These are phyloP conservation scores for Barbatosphaeria neglecta DNA, from an alignment of 495 filamentous ascomycete genomes.

Conservation along the genomic window DNA sequence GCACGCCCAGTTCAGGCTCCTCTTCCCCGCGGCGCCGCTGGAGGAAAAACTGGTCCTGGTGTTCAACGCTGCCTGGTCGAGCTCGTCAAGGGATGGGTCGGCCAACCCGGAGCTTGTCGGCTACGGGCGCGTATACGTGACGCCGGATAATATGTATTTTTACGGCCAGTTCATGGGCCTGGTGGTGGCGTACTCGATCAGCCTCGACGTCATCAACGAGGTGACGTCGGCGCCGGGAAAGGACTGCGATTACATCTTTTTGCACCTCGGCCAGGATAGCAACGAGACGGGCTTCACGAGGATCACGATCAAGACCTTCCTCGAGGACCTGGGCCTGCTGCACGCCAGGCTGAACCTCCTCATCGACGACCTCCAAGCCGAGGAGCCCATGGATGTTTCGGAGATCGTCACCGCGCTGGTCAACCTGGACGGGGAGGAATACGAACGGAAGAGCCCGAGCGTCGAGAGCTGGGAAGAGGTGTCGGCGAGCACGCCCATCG, in stretches of 20 bases:
- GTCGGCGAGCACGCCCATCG: constrained; percentile 50
- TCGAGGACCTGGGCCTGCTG: constrained; percentile 74
- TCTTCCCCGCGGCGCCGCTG: constrained; percentile 69
- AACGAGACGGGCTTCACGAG: constrained; percentile 53
- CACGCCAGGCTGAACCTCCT: constrained; percentile 75
- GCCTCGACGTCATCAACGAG: constrained; percentile 65
- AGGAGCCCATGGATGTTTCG: constrained; percentile 43
- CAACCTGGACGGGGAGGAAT: constrained; percentile 50
- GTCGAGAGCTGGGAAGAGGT: constrained; percentile 92
- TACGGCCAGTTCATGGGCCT: constrained; percentile 93
- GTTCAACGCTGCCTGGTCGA: constrained; percentile 44
- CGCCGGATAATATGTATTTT: constrained; percentile 77
- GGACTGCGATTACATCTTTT: constrained; percentile 86
- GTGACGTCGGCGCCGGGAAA: constrained; percentile 81
- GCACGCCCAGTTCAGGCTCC: constrained; percentile 81
- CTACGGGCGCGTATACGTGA: constrained; percentile 79
- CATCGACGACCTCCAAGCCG: constrained; percentile 59
- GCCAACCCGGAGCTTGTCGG: constrained; percentile 26
- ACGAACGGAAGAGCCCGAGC: constrained; percentile 52
- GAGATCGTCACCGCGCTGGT: constrained; percentile 36
- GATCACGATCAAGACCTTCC: constrained; percentile 80
- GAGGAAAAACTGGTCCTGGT: constrained; percentile 69
- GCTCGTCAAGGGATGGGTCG: constrained; percentile 24
- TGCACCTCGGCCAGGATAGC: constrained; percentile 60
- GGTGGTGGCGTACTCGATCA: constrained; percentile 65